These are phyloP conservation scores for Eimeria maxima DNA, from an alignment of 169 alveolate genomes.

Conservation along the genomic window DNA sequence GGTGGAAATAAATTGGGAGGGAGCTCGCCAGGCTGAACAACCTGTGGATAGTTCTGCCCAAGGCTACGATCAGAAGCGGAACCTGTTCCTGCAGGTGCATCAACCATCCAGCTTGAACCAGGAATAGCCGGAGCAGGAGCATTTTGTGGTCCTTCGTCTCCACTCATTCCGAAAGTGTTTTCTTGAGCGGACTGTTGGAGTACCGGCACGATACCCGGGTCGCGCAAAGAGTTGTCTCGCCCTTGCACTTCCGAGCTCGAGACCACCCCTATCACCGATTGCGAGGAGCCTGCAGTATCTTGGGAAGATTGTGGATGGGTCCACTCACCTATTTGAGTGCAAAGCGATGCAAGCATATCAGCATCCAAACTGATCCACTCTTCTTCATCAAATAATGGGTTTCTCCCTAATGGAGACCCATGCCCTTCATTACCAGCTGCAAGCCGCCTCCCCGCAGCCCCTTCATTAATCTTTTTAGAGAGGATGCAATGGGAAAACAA, in stretches of 20 bases:
- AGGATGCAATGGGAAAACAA: not conserved
- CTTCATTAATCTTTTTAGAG: not conserved
- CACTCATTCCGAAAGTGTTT: not conserved
- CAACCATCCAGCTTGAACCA: not conserved
- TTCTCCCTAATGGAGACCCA: not conserved
- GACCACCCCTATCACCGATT: not conserved
- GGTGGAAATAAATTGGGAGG: not conserved
- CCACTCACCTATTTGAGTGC: conserved; percentile 14
- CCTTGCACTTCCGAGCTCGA: not conserved
- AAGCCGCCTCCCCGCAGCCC: not conserved
- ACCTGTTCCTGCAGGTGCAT: not conserved
- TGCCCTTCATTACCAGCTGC: not conserved
- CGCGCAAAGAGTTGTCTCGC: not conserved
- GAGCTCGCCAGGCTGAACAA: not conserved
- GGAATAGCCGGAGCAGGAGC: not conserved
- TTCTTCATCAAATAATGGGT: not conserved
- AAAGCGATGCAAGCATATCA: conserved; percentile 3
- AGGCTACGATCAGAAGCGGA: not conserved
- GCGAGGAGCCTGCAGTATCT: not conserved
- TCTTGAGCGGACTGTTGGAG: not conserved
- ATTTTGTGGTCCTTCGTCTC: not conserved
- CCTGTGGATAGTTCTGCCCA: not conserved
- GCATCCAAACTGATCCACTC: conserved; percentile 9
- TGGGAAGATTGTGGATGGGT: not conserved
- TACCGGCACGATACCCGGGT: not conserved